phyloP scores from a whole-genome alignment of 495 filamentous ascomycete species.

The Hypoxylon perforatum region DNA sequence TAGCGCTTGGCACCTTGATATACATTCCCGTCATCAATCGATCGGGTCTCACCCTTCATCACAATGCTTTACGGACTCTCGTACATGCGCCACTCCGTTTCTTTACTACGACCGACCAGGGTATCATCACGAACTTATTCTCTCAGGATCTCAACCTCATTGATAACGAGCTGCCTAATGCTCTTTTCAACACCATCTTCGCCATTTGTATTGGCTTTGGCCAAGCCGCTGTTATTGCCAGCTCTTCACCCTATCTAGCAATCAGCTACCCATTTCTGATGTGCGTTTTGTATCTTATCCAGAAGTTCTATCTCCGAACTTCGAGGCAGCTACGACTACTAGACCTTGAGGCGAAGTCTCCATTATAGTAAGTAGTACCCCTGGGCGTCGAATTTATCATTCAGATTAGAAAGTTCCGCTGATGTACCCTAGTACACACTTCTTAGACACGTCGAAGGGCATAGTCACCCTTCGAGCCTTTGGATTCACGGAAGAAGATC shows the following conservation, averaged over 20 bases:
- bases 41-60: constrained; percentile 42
- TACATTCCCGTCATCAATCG: constrained; percentile 29
- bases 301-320: constrained; percentile 70
- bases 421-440: constrained; percentile 52
- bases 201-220: constrained; percentile 24
- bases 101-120: constrained; percentile 55
- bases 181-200: constrained; percentile 37
- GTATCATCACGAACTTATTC: constrained; percentile 57
- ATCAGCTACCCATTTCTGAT: constrained; percentile 38
- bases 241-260: constrained; percentile 41
- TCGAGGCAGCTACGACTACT: constrained; percentile 68
- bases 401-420: background rate
- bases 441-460: constrained; percentile 62
- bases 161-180: constrained; percentile 45
- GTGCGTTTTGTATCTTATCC: constrained; percentile 60
- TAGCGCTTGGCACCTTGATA: constrained; percentile 17
- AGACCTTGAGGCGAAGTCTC: constrained; percentile 67
- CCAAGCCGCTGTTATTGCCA: constrained; percentile 47
- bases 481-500: constrained; percentile 57
- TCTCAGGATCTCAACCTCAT: constrained; percentile 60
- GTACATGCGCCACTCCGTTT: constrained; percentile 50
- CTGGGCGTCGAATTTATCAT: too few species aligned
- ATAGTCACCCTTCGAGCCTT: constrained; percentile 67
- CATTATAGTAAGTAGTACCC: constrained; percentile 32
- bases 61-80: constrained; percentile 35